Conservation (phyloP, 331 rosid genomes). For the Dryas integrifolia region DNA sequence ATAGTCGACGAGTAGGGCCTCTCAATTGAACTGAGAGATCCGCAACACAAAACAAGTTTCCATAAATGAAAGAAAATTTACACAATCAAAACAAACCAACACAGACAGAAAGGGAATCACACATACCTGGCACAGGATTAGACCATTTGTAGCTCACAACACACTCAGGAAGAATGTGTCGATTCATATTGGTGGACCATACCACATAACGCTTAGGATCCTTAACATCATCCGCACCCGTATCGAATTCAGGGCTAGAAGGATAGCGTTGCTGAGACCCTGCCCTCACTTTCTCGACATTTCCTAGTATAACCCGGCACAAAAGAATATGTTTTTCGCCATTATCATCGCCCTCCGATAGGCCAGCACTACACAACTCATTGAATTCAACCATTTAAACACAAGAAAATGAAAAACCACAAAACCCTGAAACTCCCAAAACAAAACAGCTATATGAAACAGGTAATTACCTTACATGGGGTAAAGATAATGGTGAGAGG, state of each 20-base stretch:
- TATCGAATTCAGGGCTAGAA: slow-evolving; percentile 46
- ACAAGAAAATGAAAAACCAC: neutral
- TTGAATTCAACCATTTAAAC: neutral
- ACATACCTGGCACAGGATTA: slow-evolving; percentile 28
- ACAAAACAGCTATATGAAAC: neutral
- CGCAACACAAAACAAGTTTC: slow-evolving; percentile 7
- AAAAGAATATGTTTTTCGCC: slow-evolving; percentile 48
- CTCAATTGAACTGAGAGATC: slow-evolving; percentile 30
- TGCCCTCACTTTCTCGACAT: slow-evolving; percentile 45
- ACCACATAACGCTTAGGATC: slow-evolving; percentile 56
- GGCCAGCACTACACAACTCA: slow-evolving; percentile 41
- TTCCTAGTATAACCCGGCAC: slow-evolving; percentile 63
- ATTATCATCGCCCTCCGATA: slow-evolving; percentile 37
- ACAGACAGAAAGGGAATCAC: neutral
- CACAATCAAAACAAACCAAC: neutral
- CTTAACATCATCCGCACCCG: slow-evolving; percentile 48
- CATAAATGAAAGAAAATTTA: neutral
- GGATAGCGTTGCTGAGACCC: slow-evolving; percentile 44
- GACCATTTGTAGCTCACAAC: slow-evolving; percentile 55
- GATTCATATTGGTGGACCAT: slow-evolving; percentile 53
- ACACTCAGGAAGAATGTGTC: slow-evolving; percentile 50
- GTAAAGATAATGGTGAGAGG: slow-evolving; percentile 40
- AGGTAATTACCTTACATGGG: slow-evolving; percentile 42
- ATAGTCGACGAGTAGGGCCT: neutral
- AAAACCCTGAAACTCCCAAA: neutral